Conservation (phyloP, 2,329 filamentous ascomycete genomes). For the Neofusicoccum sp. region DNA sequence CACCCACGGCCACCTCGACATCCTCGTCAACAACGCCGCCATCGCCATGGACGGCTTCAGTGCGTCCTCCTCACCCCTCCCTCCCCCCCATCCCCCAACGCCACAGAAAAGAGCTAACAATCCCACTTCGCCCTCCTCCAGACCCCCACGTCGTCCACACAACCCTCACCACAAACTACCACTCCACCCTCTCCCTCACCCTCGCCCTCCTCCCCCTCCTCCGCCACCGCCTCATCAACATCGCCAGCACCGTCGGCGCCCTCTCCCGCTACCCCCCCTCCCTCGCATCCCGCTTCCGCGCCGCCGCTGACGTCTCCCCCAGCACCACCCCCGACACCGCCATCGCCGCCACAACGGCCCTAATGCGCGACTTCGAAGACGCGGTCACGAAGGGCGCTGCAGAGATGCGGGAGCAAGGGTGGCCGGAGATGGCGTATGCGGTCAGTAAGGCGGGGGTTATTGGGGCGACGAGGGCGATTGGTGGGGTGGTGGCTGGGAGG, state of each 20-base stretch:
- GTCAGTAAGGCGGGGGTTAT: conserved; percentile 51
- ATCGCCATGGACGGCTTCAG: conserved; percentile 45
- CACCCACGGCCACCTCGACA: conserved; percentile 35
- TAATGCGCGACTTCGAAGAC: conserved; percentile 54
- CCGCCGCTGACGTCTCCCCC: conserved; percentile 25
- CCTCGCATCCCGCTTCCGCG: conserved; percentile 48
- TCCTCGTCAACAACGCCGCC: conserved; percentile 50
- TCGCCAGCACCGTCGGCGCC: conserved; percentile 39
- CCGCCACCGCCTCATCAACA: conserved; percentile 41
- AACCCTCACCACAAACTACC: conserved; percentile 57
- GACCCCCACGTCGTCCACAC: conserved; percentile 51
- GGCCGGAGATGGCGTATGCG: conserved; percentile 54
- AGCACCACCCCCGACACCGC: conserved; percentile 29
- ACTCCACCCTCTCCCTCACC: conserved; percentile 52
- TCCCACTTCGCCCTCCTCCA: neutral
- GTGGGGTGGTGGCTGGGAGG: conserved; percentile 35
- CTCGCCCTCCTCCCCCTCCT: conserved; percentile 51
- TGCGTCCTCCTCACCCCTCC: neutral
- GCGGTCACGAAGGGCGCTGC: conserved; percentile 51
- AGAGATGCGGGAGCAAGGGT: conserved; percentile 46
- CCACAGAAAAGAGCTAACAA: conserved; percentile 27
- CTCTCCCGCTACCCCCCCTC: conserved; percentile 51
- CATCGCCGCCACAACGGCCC: conserved; percentile 32
- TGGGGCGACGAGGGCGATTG: conserved; percentile 45
- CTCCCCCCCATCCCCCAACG: conserved; percentile 27